phyloP scores from a whole-genome alignment of 306 rosid genomes.

The Vicia faba region DNA sequence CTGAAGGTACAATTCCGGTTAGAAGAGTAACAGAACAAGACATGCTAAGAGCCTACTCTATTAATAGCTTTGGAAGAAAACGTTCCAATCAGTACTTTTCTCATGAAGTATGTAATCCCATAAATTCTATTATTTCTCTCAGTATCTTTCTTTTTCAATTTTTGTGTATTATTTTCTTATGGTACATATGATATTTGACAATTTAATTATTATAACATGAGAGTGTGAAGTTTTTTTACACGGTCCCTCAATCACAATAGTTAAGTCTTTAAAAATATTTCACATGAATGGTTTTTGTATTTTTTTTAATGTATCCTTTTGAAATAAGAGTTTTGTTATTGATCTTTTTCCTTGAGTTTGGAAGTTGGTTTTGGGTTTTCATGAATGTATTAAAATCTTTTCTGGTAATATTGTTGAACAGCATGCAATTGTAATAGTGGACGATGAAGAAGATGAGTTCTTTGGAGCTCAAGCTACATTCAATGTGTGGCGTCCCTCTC shows the following conservation, averaged over 20 bases:
- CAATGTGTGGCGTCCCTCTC: conserved; percentile 86
- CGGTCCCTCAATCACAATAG: neutral
- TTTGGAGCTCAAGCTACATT: conserved; percentile 90
- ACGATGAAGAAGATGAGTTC: conserved; percentile 54
- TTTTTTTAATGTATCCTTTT: no score
- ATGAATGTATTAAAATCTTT: no score
- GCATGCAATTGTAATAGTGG: conserved; percentile 90
- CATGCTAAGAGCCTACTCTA: conserved; percentile 63
- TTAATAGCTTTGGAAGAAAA: conserved; percentile 67
- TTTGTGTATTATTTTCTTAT: no score
- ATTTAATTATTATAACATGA: no score
- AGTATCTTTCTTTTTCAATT: neutral
- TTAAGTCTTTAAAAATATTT: no score
- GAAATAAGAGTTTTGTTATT: no score
- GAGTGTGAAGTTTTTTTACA: no score
- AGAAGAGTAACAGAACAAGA: conserved; percentile 74
- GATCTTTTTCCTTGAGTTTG: no score
- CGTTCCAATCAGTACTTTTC: conserved; percentile 56
- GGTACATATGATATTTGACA: no score
- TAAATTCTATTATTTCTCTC: neutral
- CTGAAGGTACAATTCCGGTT: conserved; percentile 77
- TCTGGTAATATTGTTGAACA: conserved; percentile 28
- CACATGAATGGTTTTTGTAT: neutral
- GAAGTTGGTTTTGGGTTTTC: no score
- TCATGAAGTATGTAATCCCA: conserved; percentile 52